phyloP scores from a whole-genome alignment of 1,284 basidiomycete genomes.

The Agroathelia rolfsii region DNA sequence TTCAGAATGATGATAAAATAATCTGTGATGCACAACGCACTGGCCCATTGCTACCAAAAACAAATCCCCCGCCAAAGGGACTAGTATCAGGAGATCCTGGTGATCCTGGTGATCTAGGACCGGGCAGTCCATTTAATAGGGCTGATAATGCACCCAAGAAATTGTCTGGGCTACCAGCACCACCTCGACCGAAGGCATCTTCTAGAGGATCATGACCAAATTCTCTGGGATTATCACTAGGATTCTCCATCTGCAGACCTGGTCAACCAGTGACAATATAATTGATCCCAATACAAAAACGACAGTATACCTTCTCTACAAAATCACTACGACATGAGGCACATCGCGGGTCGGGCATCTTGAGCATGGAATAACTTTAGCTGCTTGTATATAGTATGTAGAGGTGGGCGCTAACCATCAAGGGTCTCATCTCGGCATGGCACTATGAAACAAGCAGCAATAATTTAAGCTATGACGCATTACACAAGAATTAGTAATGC shows the following conservation, averaged over 20 bases:
- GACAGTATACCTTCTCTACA: constrained; percentile 59
- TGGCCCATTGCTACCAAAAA: too few relatives aligned
- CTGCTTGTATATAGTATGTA: too few relatives aligned
- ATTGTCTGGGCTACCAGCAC: constrained; percentile 28
- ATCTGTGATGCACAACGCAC: too few relatives aligned
- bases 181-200: constrained; percentile 21
- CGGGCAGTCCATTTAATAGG: not conserved
- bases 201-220: constrained; percentile 33
- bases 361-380: too few relatives aligned
- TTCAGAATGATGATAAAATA: too few relatives aligned
- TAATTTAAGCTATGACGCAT: too few relatives aligned
- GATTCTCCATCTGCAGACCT: constrained; percentile 57
- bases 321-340: constrained; percentile 63
- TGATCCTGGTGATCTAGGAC: not conserved
- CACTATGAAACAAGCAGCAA: constrained; percentile 36
- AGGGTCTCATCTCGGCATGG: constrained; percentile 66
- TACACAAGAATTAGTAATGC: too few relatives aligned
- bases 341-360: constrained; percentile 71
- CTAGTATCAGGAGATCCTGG: too few relatives aligned
- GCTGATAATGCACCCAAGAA: constrained; percentile 32
- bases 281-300: constrained; percentile 9
- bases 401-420: constrained; percentile 47
- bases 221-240: constrained; percentile 59
- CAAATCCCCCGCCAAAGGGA: too few relatives aligned
- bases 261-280: too few relatives aligned